Conservation (phyloP, 2,329 filamentous ascomycete species). For the Verticillium albo-atrum region DNA sequence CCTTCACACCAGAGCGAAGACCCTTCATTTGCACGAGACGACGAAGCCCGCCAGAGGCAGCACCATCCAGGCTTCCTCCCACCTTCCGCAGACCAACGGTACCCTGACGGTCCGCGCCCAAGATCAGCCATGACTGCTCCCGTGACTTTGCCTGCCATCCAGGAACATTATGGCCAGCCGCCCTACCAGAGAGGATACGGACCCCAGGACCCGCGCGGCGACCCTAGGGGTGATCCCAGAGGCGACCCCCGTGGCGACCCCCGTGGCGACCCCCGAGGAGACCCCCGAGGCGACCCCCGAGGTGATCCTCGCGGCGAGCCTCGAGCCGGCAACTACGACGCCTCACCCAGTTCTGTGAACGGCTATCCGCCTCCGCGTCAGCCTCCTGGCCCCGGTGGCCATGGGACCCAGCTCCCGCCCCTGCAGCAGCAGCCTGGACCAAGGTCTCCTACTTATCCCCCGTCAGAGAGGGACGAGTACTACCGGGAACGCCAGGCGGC, state of each 20-base stretch:
- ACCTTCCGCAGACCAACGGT: conserved; percentile 9
- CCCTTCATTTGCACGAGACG: conserved; percentile 8
- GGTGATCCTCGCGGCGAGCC: conserved; percentile 20
- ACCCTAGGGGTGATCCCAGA: conserved; percentile 13
- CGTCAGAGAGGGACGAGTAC: conserved; percentile 22
- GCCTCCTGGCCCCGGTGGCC: conserved; percentile 2
- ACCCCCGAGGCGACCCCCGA: conserved; percentile 27
- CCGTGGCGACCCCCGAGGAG: conserved; percentile 27
- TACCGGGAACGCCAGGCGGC: conserved; percentile 23
- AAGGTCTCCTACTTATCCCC: conserved; percentile 11
- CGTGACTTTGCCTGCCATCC: conserved; percentile 45
- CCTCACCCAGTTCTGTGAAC: conserved; percentile 39
- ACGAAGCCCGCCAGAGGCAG: conserved; percentile 10
- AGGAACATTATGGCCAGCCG: conserved; percentile 36
- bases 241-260: conserved; percentile 16
- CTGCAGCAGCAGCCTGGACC: conserved; percentile 11
- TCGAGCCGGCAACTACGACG: conserved; percentile 23
- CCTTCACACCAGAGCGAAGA: conserved; percentile 13
- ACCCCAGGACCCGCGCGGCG: conserved; percentile 32
- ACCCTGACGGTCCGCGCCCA: conserved; percentile 34
- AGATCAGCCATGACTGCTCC: conserved; percentile 37
- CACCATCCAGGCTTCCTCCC: conserved; percentile 3
- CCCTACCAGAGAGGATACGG: conserved; percentile 30
- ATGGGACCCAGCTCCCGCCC: conserved; percentile 10
- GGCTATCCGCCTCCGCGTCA: conserved; percentile 34